Evolutionary conservation across 1,284 basidiomycete genomes (phyloP).

Genomic region (Marasmius sp.): DNA sequence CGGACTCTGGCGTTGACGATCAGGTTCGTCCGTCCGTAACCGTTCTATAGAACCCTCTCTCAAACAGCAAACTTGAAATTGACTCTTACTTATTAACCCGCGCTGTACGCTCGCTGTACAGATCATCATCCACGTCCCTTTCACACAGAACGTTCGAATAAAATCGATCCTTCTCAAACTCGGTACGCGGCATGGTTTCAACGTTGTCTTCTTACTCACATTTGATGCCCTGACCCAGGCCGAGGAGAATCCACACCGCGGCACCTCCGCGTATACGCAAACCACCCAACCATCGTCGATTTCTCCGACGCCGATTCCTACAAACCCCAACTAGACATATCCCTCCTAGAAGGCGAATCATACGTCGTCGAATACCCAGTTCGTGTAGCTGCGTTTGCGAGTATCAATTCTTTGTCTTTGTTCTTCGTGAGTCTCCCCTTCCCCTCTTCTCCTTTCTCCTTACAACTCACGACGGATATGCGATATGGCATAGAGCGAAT

Average conservation of each 20-base stretch:
- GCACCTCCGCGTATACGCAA: constrained; percentile 68
- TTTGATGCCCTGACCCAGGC: constrained; percentile 38
- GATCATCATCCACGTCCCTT: constrained; percentile 80
- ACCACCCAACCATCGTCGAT: constrained; percentile 71
- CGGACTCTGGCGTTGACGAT: constrained; percentile 77
- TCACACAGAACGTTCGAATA: constrained; percentile 73
- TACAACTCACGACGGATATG: not conserved
- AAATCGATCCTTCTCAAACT: constrained; percentile 72
- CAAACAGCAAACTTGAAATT: not conserved
- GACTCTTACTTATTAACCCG: constrained; percentile 2
- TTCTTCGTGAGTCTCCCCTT: constrained; percentile 64
- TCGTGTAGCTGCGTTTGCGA: constrained; percentile 72
- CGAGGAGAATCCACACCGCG: constrained; percentile 68
- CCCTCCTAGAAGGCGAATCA: constrained; percentile 66
- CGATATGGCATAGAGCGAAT: constrained; percentile 65
- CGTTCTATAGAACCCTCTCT: not conserved
- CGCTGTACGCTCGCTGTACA: constrained; percentile 25
- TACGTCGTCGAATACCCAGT: constrained; percentile 75
- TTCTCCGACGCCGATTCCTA: constrained; percentile 69
- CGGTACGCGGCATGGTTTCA: constrained; percentile 46
- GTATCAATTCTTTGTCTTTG: constrained; percentile 68
- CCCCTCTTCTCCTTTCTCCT: not conserved
- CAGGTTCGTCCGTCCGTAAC: constrained; percentile 55
- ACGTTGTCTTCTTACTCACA: not conserved
- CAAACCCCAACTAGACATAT: constrained; percentile 69